A percentile compares a stretch with the other conserved stretches of the same genome.
Conservation (phyloP, 441 rosid species). For the Arabidopsis hybrid region DNA sequence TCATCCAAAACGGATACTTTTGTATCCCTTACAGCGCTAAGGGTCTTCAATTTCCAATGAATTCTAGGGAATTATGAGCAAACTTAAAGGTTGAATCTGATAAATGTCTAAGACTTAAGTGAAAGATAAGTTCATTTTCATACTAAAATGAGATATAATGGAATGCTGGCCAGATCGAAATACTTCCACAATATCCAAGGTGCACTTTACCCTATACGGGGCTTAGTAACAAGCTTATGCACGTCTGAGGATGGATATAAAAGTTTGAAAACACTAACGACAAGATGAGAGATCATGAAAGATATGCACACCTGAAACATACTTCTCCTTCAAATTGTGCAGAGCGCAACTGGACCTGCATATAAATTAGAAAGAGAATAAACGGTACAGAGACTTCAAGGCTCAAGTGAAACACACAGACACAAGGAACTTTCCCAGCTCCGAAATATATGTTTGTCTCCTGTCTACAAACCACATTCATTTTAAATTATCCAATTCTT, state of each 20-base stretch:
- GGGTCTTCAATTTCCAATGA: slow-evolving; percentile 1
- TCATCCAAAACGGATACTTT: slow-evolving; percentile 25
- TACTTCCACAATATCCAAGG: slow-evolving; percentile 13
- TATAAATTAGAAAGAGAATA: slow-evolving; percentile 15
- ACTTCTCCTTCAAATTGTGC: slow-evolving; percentile 87
- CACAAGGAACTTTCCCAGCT: slow-evolving; percentile 8
- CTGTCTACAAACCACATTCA: background rate
- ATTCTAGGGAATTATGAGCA: background rate
- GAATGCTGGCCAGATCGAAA: slow-evolving; percentile 1
- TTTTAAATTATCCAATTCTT: background rate
- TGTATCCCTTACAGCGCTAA: slow-evolving; percentile 22
- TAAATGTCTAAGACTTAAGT: slow-evolving; percentile 21
- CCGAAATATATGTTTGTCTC: slow-evolving; percentile 6
- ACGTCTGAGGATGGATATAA: slow-evolving; percentile 24
- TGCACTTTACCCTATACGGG: slow-evolving; percentile 25
- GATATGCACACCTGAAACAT: slow-evolving; percentile 69
- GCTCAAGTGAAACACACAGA: slow-evolving; percentile 15
- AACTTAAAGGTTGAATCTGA: slow-evolving; percentile 19
- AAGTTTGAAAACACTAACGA: slow-evolving; percentile 17
- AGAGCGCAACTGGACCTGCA: slow-evolving; percentile 77
- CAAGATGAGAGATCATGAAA: slow-evolving; percentile 33
- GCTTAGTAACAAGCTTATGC: slow-evolving; percentile 24
- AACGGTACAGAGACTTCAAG: slow-evolving; percentile 26
- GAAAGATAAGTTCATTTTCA: slow-evolving; percentile 14
- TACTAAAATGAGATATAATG: slow-evolving; percentile 23